Conservation (phyloP, 2,329 filamentous ascomycete genomes). For the Ceratocystis smalleyi region DNA sequence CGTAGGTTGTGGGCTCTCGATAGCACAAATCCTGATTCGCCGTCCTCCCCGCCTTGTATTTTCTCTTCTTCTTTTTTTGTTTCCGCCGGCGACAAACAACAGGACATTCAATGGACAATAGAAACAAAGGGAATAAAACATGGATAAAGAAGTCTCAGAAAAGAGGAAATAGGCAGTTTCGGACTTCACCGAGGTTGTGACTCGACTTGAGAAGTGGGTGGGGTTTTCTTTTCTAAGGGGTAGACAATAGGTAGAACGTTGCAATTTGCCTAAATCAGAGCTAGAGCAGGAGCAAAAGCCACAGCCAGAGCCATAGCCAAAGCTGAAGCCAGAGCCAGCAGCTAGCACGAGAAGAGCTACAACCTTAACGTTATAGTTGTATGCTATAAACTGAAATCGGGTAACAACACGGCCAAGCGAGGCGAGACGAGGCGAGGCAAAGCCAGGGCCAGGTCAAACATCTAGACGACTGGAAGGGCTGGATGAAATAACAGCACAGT, state of each 20-base stretch:
- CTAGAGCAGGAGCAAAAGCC: neutral
- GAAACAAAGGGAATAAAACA: neutral
- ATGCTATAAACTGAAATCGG: neutral
- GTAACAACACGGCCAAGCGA: neutral
- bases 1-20: too few relatives aligned
- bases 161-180: neutral
- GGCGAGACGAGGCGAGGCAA: neutral
- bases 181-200: constrained; percentile 1
- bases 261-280: neutral
- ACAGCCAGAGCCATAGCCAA: too few relatives aligned
- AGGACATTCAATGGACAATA: neutral
- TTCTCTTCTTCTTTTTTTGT: neutral
- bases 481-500: neutral
- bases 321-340: too few relatives aligned
- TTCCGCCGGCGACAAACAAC: neutral
- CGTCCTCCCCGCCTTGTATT: neutral
- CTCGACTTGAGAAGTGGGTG: neutral
- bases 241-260: neutral
- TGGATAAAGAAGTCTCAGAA: neutral
- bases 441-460: neutral
- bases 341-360: neutral
- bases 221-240: neutral
- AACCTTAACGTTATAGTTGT: neutral
- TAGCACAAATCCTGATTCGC: too few relatives aligned
- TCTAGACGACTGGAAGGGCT: too few relatives aligned